Evolutionary conservation across 2,329 filamentous ascomycete genomes (phyloP).

Genomic region (Verticillium klebahnii): DNA sequence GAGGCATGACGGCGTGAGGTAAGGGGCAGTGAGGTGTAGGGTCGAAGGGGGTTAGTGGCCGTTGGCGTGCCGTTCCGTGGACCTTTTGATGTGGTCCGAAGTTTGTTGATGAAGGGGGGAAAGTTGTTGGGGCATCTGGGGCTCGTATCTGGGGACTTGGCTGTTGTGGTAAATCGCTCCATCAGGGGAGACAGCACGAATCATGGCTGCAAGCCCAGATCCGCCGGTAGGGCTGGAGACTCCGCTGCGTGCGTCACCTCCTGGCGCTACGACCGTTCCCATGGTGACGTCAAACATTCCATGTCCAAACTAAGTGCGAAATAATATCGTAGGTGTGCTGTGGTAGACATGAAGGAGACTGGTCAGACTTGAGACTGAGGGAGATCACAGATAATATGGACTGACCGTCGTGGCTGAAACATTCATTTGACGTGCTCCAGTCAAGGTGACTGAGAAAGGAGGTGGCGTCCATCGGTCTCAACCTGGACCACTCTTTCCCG

Average conservation of each 20-base stretch:
- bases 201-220: not conserved
- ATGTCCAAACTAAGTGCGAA: not conserved
- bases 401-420: too few species aligned
- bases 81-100: not conserved
- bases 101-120: not conserved
- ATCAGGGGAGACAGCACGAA: not conserved
- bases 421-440: too few species aligned
- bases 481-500: too few species aligned
- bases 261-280: not conserved
- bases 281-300: not conserved
- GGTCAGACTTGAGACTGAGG: too few species aligned
- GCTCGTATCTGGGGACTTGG: not conserved
- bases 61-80: not conserved
- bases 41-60: not conserved
- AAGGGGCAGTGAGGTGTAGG: not conserved
- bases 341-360: too few species aligned
- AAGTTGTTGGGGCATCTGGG: not conserved
- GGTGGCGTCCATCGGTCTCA: too few species aligned
- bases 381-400: too few species aligned
- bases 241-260: slow-evolving; percentile 2
- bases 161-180: not conserved
- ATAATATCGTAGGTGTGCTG: not conserved
- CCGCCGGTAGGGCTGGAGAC: not conserved
- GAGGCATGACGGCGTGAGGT: slow-evolving; percentile 13
- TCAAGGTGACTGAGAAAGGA: too few species aligned